Conservation (phyloP, 768 basidiomycete genomes). For the Amanita thiersii region DNA sequence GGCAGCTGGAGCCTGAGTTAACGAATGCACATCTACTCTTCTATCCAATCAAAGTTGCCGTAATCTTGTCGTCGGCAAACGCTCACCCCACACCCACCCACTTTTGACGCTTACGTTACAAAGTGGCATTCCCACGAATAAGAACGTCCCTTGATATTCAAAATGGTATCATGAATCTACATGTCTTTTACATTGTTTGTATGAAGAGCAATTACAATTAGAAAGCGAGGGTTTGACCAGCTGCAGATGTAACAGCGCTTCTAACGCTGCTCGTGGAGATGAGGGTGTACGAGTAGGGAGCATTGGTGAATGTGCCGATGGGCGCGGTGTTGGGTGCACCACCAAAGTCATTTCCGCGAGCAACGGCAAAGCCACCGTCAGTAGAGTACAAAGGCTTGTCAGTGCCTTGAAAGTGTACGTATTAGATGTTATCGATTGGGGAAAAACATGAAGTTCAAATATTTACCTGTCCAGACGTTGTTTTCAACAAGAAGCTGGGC, state of each 20-base stretch:
- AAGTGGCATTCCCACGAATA: no score
- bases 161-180: no score
- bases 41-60: no score
- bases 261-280: constrained; percentile 18
- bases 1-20: no score
- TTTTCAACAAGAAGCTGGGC: constrained; percentile 40
- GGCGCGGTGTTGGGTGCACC: constrained; percentile 24
- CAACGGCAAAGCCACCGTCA: constrained; percentile 32
- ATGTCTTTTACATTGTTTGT: no score
- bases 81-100: no score
- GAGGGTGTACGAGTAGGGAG: constrained; percentile 27
- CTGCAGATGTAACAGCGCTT: constrained; percentile 18
- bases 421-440: neutral
- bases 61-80: no score
- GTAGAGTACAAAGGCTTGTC: constrained; percentile 32
- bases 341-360: constrained; percentile 28
- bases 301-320: constrained; percentile 22
- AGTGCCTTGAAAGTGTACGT: constrained; percentile 14
- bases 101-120: no score
- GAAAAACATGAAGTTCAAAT: neutral
- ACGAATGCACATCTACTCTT: no score
- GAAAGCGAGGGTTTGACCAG: constrained; percentile 24
- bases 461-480: constrained; percentile 34
- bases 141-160: no score
- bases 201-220: no score